Percentiles rank a stretch among this genome's conserved stretches.
Conservation (phyloP, 108 stramenopile species). For the Discostella pseudostelligera region DNA sequence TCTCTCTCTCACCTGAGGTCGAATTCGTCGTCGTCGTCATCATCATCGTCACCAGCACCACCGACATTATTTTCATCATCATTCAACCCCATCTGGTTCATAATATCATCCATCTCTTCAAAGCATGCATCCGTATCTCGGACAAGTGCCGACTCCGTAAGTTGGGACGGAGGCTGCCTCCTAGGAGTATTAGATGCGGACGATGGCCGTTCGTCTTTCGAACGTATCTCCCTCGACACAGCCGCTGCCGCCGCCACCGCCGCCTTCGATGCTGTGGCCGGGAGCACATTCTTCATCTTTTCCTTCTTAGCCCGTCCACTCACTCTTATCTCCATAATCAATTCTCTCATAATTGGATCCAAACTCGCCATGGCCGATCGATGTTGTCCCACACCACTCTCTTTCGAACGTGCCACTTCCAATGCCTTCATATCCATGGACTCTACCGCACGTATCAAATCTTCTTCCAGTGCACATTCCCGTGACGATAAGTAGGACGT, state of each 20-base stretch:
- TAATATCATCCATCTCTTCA: slow-evolving; percentile 56
- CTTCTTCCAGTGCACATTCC: slow-evolving; percentile 89
- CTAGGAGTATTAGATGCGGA: too few relatives aligned
- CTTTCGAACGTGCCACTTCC: slow-evolving; percentile 61
- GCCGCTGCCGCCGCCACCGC: background rate
- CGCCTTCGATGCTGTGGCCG: background rate
- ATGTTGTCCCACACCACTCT: slow-evolving; percentile 56
- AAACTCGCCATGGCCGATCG: slow-evolving; percentile 68
- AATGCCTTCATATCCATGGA: slow-evolving; percentile 68
- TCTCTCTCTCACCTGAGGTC: background rate
- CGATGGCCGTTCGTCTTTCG: background rate
- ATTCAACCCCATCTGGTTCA: slow-evolving; percentile 44
- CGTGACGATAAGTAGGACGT: slow-evolving; percentile 69
- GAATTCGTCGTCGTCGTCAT: slow-evolving; percentile 1
- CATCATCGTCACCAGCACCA: slow-evolving; percentile 11
- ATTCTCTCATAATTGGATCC: slow-evolving; percentile 52
- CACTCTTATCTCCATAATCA: slow-evolving; percentile 60
- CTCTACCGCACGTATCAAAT: slow-evolving; percentile 80
- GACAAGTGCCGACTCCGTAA: slow-evolving; percentile 21
- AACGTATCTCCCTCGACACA: slow-evolving; percentile 1
- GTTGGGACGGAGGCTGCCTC: background rate
- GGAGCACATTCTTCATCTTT: slow-evolving; percentile 22
- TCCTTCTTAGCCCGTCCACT: slow-evolving; percentile 66
- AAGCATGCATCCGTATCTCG: slow-evolving; percentile 36
- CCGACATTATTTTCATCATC: slow-evolving; percentile 43